phyloP scores from a whole-genome alignment of 225 moss, liverwort and hornwort species.

The Marchantia polymorpha region DNA sequence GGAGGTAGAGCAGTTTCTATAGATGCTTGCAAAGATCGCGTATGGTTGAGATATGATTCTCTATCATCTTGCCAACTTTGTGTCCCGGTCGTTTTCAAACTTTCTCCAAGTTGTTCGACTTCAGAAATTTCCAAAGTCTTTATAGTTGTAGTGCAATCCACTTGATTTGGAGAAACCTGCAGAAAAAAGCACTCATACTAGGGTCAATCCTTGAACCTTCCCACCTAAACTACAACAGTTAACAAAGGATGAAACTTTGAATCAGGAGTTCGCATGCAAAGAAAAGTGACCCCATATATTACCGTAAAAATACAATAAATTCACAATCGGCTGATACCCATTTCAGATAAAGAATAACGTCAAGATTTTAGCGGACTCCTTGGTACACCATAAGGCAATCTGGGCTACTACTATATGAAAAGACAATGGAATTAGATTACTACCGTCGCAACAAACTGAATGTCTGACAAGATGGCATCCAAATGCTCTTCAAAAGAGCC shows the following conservation, averaged over 20 bases:
- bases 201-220: not conserved
- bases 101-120: slow-evolving; percentile 31
- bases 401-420: not conserved
- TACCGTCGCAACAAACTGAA: slow-evolving; percentile 62
- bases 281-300: not conserved
- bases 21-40: slow-evolving; percentile 48
- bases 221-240: not conserved
- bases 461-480: slow-evolving; percentile 55
- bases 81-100: slow-evolving; percentile 17
- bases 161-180: slow-evolving; percentile 74
- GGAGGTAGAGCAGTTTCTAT: slow-evolving; percentile 59
- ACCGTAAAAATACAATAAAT: not conserved
- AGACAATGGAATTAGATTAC: not conserved
- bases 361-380: too few relatives aligned
- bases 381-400: not conserved
- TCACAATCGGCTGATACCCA: not conserved
- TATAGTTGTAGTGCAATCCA: slow-evolving; percentile 59
- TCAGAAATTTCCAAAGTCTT: slow-evolving; percentile 73
- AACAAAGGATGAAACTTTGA: not conserved
- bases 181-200: slow-evolving; percentile 5
- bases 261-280: not conserved
- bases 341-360: not conserved
- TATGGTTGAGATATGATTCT: slow-evolving; percentile 24
- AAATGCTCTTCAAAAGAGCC: slow-evolving; percentile 52
- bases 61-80: slow-evolving; percentile 16